Evolutionary conservation across 805 yeast species (phyloP), one percentile per base, ranked within the genome.

Genomic region (Maudiozyma saulgeensis): DNA sequence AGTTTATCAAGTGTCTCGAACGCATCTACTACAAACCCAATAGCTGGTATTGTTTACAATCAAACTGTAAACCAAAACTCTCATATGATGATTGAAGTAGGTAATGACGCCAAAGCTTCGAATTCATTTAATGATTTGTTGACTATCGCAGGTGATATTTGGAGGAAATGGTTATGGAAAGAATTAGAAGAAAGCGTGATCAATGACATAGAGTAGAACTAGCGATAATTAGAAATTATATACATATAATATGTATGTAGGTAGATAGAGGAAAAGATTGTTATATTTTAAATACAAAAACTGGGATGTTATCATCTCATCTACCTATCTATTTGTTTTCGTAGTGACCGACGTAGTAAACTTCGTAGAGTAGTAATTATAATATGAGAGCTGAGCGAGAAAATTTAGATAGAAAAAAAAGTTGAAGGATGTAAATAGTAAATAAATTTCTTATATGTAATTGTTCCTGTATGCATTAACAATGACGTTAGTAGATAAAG

Each of bases 151-250:
- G 95, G 96, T 32, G 95, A 87, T 59, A 71, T 85, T 41, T 87
- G 95, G 95, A 73, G 96, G 54, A 83, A 81, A 58, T 86, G 91
- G 87, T 68, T 85, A 39, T 86, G 80, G 74, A 67, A 71, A 50
- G 85, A 80, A 61, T 68, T 76, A 56, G 71, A 75, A 56, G 84
- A 79, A 39, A 59, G 55, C 45, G 55, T 57, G 3, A 45, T 48
- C 16, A 49, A 47, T 45, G 57, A 56, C 11, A n/a, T 43, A n/a
- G 43, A 44, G 21, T 19, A 16, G 32, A 4, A 6, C 31, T 26
- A 16, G 21, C 31, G 7, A 4, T 26, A 35, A 35, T n/a, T 15
- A 15, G 15, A 8, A 35, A 35, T 15, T 35, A 12, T 11, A 37
- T 40, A 40, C 12, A 28, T 6, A 9, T 28, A 28, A 28, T 28